Percentiles rank a stretch among this genome's conserved stretches.
phyloP scores from a whole-genome alignment of 2,329 filamentous ascomycete genomes.

The Venturia carpophila region DNA sequence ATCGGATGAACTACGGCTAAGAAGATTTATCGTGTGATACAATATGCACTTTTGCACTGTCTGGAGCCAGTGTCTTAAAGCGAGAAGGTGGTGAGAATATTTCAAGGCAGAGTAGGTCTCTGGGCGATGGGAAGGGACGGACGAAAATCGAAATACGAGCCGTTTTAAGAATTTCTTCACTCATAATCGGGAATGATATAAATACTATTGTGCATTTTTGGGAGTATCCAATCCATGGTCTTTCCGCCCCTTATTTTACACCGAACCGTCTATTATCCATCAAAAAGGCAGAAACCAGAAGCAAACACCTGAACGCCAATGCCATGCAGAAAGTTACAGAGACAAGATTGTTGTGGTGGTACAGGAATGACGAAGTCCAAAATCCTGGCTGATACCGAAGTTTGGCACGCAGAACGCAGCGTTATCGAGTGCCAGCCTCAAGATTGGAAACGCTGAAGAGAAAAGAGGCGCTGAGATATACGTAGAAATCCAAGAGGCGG shows the following conservation, averaged over 20 bases:
- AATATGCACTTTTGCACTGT: no score
- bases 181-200: neutral
- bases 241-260: neutral
- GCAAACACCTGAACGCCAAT: neutral
- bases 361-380: neutral
- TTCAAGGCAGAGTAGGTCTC: no score
- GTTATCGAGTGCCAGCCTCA: neutral
- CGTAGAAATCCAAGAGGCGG: neutral
- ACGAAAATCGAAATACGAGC: no score
- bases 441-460: neutral
- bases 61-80: no score
- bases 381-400: neutral
- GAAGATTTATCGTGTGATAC: no score
- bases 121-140: no score
- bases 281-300: neutral
- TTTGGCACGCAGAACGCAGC: neutral
- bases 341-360: neutral
- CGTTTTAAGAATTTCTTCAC: neutral
- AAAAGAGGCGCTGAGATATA: neutral
- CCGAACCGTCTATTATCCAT: neutral
- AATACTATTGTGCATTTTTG: neutral
- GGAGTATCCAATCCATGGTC: neutral
- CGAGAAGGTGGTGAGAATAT: no score
- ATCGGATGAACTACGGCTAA: no score
- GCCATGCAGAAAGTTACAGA: neutral